A percentile compares a stretch with the other conserved stretches of the same genome.
Conservation (phyloP, 2,329 filamentous ascomycete species). For the Diaporthe humulicola region DNA sequence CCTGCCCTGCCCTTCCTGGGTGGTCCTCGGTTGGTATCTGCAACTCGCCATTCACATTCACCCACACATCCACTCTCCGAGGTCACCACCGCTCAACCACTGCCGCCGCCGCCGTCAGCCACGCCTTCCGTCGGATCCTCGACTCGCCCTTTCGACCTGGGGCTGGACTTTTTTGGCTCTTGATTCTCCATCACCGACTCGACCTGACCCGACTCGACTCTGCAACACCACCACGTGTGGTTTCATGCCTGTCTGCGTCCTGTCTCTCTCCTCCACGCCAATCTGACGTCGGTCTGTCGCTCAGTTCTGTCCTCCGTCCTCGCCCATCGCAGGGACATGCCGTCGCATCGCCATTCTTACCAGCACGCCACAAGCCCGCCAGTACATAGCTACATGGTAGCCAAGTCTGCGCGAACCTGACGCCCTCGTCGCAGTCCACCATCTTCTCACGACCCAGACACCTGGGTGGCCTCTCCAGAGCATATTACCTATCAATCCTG, state of each 20-base stretch:
- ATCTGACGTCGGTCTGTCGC: constrained; percentile 21
- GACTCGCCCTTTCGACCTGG: constrained; percentile 18
- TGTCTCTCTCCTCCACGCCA: constrained; percentile 10
- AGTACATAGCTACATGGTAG: constrained; percentile 15
- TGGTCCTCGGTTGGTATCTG: not conserved
- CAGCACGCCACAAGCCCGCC: constrained; percentile 4
- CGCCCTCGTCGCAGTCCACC: constrained; percentile 4
- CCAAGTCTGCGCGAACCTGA: constrained; percentile 13
- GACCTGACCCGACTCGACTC: not conserved
- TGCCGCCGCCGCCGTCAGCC: constrained; percentile 36
- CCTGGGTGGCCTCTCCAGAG: not conserved
- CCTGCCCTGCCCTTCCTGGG: not conserved
- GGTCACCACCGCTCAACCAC: constrained; percentile 21
- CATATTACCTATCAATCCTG: not conserved
- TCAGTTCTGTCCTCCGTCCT: constrained; percentile 12
- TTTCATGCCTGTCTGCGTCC: constrained; percentile 12
- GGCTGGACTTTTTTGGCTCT: constrained; percentile 10
- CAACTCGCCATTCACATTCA: not conserved
- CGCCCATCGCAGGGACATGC: constrained; percentile 35
- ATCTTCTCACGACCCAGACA: constrained; percentile 11
- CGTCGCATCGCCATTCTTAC: constrained; percentile 32
- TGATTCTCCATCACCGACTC: not conserved
- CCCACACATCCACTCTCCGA: constrained; percentile 1
- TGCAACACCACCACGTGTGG: constrained; percentile 26
- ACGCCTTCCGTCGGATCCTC: constrained; percentile 24